phyloP scores from a whole-genome alignment of 352 stramenopile species.

The Phytopythium boreale region DNA sequence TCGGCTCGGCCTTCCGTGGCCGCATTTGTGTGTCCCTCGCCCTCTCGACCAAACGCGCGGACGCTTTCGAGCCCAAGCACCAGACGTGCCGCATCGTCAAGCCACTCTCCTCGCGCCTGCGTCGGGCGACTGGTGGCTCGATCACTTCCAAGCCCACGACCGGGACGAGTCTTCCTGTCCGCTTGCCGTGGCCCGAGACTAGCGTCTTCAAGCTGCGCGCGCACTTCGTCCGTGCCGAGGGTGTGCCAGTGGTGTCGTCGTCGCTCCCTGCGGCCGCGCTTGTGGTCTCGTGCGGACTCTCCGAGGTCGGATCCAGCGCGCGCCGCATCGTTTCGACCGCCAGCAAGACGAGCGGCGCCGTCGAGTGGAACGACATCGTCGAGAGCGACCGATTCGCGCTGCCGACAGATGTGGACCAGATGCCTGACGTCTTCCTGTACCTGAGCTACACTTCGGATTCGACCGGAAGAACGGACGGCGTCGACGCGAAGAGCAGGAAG shows the following conservation, averaged over 20 bases:
- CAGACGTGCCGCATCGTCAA: slow-evolving; percentile 46
- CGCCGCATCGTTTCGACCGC: slow-evolving; percentile 19
- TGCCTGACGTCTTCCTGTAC: slow-evolving; percentile 84
- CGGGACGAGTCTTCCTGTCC: not conserved
- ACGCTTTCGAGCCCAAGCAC: slow-evolving; percentile 63
- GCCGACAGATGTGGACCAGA: slow-evolving; percentile 43
- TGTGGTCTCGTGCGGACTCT: slow-evolving; percentile 50
- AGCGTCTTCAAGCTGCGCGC: slow-evolving; percentile 63
- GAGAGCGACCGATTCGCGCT: slow-evolving; percentile 72
- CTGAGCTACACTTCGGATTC: slow-evolving; percentile 33
- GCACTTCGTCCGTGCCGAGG: slow-evolving; percentile 60
- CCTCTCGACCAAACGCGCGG: slow-evolving; percentile 46
- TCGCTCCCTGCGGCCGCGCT: slow-evolving; percentile 43
- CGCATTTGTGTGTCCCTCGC: slow-evolving; percentile 65
- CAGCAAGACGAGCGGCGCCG: slow-evolving; percentile 20
- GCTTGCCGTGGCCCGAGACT: slow-evolving; percentile 50
- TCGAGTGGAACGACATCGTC: slow-evolving; percentile 80
- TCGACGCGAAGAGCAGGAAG: slow-evolving; percentile 46
- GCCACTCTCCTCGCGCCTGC: not conserved
- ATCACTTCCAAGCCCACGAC: not conserved
- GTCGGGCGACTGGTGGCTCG: not conserved
- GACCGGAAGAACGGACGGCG: not conserved
- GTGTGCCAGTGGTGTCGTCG: slow-evolving; percentile 35
- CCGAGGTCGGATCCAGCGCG: slow-evolving; percentile 40
- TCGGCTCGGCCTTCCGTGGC: slow-evolving; percentile 77